phyloP scores from a whole-genome alignment of 225 moss, liverwort and hornwort species.

The Pseudisothecium myosuroides region DNA sequence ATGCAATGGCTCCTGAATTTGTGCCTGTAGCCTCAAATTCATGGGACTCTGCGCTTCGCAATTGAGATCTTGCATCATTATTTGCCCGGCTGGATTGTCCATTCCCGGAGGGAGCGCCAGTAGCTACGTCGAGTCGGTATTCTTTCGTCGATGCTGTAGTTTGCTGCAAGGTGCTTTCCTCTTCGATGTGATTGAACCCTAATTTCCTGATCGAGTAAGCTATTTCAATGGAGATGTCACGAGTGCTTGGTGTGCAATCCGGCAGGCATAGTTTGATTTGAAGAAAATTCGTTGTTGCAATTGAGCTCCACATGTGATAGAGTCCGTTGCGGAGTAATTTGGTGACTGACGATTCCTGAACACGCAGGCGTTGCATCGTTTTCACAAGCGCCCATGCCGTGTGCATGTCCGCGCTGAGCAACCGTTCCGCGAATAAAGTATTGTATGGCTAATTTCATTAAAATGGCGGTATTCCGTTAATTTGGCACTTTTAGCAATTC shows the following conservation, averaged over 20 bases:
- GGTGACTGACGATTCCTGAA: background rate
- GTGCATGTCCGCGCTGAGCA: background rate
- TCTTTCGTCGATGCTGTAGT: background rate
- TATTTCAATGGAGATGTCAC: background rate
- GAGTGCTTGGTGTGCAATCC: background rate
- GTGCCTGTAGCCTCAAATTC: background rate
- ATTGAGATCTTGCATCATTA: background rate
- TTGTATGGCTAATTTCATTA: too few species aligned
- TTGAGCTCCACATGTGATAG: background rate
- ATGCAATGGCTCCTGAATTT: background rate
- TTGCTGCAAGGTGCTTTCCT: background rate
- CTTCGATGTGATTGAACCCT: background rate
- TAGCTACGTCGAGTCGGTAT: background rate
- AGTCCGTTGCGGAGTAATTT: background rate
- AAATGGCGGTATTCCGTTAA: too few species aligned
- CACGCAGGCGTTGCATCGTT: background rate
- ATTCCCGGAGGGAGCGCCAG: background rate
- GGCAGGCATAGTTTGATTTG: background rate
- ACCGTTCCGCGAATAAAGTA: too few species aligned
- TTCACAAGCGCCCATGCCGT: background rate
- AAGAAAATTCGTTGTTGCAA: background rate
- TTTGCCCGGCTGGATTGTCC: background rate
- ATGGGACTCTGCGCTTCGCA: background rate
- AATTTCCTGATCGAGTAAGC: background rate
- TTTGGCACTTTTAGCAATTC: too few species aligned